These are phyloP conservation scores for Letharia columbiana DNA, from an alignment of 495 filamentous ascomycete species.

Conservation along the genomic window DNA sequence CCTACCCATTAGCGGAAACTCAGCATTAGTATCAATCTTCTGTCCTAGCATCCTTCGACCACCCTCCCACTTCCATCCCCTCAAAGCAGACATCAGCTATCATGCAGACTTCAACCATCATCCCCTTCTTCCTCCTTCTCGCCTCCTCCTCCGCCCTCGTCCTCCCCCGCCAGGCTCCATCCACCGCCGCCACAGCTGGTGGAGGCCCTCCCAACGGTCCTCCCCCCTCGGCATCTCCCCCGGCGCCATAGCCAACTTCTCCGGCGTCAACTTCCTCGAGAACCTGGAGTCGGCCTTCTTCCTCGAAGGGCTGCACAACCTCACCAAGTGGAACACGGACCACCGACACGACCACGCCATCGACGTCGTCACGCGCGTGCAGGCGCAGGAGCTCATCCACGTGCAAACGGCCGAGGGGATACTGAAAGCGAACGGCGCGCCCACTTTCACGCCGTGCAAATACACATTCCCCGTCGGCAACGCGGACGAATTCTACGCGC, in stretches of 20 bases:
- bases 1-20: no score
- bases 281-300: conserved; percentile 60
- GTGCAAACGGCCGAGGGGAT: conserved; percentile 48
- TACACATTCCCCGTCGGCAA: conserved; percentile 30
- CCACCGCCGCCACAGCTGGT: conserved; percentile 4
- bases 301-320: conserved; percentile 49
- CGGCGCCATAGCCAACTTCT: conserved; percentile 44
- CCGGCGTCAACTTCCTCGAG: conserved; percentile 57
- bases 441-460: conserved; percentile 48
- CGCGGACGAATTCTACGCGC: conserved; percentile 45
- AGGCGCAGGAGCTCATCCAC: conserved; percentile 60
- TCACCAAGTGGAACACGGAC: conserved; percentile 35
- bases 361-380: conserved; percentile 33
- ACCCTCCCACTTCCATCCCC: background rate
- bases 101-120: conserved; percentile 9
- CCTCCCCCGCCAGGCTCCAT: conserved; percentile 3
- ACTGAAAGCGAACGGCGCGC: conserved; percentile 39
- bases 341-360: conserved; percentile 37
- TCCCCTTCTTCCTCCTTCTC: conserved; percentile 2
- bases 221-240: conserved; percentile 39
- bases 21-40: background rate
- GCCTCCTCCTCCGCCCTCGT: conserved; percentile 11
- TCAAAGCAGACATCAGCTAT: background rate
- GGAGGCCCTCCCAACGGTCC: conserved; percentile 41
- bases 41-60: background rate